Percentiles rank a stretch among this genome's conserved stretches.
phyloP scores from a whole-genome alignment of 768 basidiomycete species.

The Inosperma sp. region DNA sequence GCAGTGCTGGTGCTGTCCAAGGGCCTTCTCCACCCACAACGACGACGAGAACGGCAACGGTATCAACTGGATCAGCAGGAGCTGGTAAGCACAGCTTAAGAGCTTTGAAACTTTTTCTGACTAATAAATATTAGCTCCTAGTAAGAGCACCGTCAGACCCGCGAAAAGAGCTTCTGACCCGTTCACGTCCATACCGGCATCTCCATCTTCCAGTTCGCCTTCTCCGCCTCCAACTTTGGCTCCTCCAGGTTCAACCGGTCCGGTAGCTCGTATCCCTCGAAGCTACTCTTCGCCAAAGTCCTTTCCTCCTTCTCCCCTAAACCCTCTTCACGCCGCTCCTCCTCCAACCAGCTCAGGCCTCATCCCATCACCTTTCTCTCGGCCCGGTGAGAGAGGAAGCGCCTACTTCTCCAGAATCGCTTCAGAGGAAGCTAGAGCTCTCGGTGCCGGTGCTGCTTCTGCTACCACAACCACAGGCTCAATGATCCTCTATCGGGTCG shows the following conservation, averaged over 20 bases:
- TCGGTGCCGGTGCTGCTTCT: slow-evolving; percentile 12
- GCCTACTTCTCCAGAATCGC: slow-evolving; percentile 8
- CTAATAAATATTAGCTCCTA: no score
- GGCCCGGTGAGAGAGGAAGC: slow-evolving; percentile 8
- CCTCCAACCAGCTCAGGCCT: slow-evolving; percentile 1
- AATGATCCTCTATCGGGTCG: slow-evolving; percentile 34
- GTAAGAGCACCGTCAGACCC: no score
- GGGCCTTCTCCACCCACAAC: no score
- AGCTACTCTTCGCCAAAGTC: not conserved
- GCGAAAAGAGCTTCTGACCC: no score
- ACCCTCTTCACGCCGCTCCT: not conserved
- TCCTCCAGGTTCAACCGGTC: not conserved
- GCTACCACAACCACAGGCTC: slow-evolving; percentile 19
- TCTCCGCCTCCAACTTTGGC: slow-evolving; percentile 11
- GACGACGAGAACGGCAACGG: no score
- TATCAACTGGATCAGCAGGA: no score
- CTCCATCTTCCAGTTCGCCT: not conserved
- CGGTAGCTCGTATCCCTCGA: not conserved
- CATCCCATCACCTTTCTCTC: slow-evolving; percentile 21
- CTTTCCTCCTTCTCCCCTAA: not conserved
- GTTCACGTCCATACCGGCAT: not conserved
- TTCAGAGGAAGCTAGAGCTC: slow-evolving; percentile 9
- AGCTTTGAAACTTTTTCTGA: no score
- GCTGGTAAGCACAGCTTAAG: no score
- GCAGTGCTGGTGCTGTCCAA: no score